These are phyloP conservation scores for Cladosporium velox DNA, from an alignment of 2,329 filamentous ascomycete species.

Conservation along the genomic window DNA sequence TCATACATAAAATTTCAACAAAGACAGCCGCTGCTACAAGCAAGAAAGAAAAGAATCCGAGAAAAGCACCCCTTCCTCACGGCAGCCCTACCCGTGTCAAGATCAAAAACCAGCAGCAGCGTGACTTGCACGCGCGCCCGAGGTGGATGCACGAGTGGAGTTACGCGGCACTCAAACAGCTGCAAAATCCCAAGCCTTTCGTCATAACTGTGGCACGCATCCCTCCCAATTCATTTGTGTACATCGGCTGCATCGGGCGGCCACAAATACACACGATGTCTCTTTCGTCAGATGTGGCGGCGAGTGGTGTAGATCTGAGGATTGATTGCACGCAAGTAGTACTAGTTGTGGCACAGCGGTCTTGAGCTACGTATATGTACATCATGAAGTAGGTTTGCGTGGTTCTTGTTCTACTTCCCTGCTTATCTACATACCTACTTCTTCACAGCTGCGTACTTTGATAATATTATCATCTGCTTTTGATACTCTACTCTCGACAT, in stretches of 20 bases:
- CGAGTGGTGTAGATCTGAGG: neutral
- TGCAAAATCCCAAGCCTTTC: neutral
- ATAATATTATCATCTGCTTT: neutral
- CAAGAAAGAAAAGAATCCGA: neutral
- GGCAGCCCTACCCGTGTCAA: neutral
- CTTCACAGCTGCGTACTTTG: neutral
- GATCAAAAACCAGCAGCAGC: neutral
- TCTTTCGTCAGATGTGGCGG: neutral
- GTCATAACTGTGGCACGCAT: slow-evolving; percentile 5
- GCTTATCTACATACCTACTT: neutral
- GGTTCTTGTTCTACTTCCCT: neutral
- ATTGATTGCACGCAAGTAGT: neutral
- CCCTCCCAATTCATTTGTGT: neutral
- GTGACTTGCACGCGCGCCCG: slow-evolving; percentile 1
- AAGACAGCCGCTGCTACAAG: neutral
- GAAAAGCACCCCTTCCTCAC: neutral
- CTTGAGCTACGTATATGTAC: neutral
- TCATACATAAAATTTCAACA: neutral
- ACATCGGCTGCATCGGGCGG: neutral
- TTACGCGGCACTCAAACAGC: neutral
- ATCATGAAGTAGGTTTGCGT: neutral
- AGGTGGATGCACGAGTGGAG: neutral
- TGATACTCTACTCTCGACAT: neutral
- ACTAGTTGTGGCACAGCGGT: neutral
- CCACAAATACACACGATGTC: neutral